phyloP scores from a whole-genome alignment of 148 eudicot species.

The Vaccinium macrocarpon region DNA sequence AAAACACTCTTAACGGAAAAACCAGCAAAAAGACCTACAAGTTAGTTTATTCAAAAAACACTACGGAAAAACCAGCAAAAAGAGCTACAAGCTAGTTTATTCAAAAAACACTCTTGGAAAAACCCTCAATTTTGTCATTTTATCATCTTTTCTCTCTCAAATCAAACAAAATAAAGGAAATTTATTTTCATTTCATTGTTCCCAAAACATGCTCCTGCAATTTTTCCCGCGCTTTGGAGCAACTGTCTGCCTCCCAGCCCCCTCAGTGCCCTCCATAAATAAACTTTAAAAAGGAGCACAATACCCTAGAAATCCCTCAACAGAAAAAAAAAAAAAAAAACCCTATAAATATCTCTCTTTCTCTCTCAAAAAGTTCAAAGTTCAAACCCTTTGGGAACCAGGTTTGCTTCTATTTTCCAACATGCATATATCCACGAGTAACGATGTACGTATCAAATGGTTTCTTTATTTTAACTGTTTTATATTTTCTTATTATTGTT shows the following conservation, averaged over 20 bases:
- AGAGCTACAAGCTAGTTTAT: no score
- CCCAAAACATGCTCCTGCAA: neutral
- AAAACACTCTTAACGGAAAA: no score
- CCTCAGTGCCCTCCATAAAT: neutral
- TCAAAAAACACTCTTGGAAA: no score
- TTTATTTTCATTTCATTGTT: no score
- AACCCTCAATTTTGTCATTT: no score
- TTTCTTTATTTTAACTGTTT: neutral
- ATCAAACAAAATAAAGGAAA: no score
- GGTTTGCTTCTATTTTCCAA: neutral
- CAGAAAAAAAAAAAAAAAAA: neutral
- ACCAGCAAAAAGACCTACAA: no score
- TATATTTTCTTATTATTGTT: neutral
- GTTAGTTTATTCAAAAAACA: no score
- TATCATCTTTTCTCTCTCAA: no score
- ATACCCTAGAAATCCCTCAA: neutral
- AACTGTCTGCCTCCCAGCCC: neutral
- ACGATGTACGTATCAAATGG: no score
- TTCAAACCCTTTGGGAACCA: neutral
- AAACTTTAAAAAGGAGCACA: neutral
- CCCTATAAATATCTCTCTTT: neutral
- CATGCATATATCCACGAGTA: neutral
- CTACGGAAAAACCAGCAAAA: no score
- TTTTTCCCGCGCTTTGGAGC: neutral
- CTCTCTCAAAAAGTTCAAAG: neutral